Evolutionary conservation across 2,329 filamentous ascomycete species (phyloP), one percentile per base, ranked within the genome.

Genomic region (Nothopassalora personata): DNA sequence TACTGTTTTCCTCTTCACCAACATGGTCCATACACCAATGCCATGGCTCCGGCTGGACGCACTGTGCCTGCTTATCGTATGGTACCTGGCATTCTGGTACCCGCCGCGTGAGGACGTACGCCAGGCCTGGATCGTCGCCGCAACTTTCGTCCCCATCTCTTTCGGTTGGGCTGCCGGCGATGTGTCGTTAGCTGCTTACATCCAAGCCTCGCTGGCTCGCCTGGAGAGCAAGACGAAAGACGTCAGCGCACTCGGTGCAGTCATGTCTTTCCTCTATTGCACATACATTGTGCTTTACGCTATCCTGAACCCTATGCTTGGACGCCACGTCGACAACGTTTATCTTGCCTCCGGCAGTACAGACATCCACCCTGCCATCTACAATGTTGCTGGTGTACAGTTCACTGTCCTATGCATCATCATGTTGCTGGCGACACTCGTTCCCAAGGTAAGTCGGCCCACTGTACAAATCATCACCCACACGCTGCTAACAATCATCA

Each of bases 231-330:
- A 36, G 36, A 58, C 56, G 33, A 58, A 54, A 31, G 56, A 58
- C 27, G 56, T 58, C 49, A 53, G 49, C 15, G 56, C 56, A n/a
- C 56, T 58, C 18, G 56, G 56, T 33, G 50, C 49, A n/a, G 56
- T 58, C 39, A 58, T 58, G 56, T 53, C 49, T 6, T 58, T 58
- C 39, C 39, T 58, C 19, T 58, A 58, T n/a, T 58, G 56, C 56
- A 58, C 56, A 9, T 58, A 58, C 18, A 58, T 58, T 31, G 56
- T 58, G 13, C 46, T 58, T 10, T 58, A 58, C 28, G 50, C 56
- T 11, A 54, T 58, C 43, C 15, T 36, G 1, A 58, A 53, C 50
- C 50, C 49, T 9, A 15, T 58, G 13, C 50, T 58, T 9, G 56
- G 56, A 10, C 50, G 50, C 4, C 53, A 58, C 28, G 56, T 58